Conservation (phyloP, 139 green algal genomes). For the Chlorella sorokiniana region DNA sequence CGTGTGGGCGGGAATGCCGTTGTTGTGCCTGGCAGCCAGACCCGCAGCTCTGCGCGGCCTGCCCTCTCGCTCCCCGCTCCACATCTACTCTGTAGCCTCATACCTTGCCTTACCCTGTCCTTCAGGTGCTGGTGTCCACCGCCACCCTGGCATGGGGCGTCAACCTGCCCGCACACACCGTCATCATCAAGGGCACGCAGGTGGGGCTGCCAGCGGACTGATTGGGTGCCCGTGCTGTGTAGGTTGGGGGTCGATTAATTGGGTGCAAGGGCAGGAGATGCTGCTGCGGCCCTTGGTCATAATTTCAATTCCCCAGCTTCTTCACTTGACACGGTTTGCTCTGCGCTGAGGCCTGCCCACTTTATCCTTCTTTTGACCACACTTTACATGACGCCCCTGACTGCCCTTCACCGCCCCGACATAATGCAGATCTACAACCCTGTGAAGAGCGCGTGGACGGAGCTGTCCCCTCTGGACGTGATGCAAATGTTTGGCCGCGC, state of each 20-base stretch:
- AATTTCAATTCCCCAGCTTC: too few species aligned
- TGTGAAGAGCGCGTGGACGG: conserved; percentile 88
- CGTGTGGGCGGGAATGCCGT: not conserved
- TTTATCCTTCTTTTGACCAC: not conserved
- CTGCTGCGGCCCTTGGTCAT: not conserved
- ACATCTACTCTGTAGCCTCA: not conserved
- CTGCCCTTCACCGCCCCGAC: not conserved
- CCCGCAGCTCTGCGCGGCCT: not conserved
- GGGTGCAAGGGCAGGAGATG: not conserved
- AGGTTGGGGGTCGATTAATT: not conserved
- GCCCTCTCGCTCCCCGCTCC: not conserved
- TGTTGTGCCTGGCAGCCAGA: not conserved
- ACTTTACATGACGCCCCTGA: not conserved
- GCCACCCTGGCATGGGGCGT: conserved; percentile 98
- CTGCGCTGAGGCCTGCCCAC: too few species aligned
- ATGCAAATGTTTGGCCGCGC: conserved; percentile 99
- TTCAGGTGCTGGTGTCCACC: conserved; percentile 95
- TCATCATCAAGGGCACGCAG: conserved; percentile 99
- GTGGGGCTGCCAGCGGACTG: conserved; percentile 41
- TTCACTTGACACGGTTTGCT: too few species aligned
- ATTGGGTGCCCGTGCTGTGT: not conserved
- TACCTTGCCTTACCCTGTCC: not conserved
- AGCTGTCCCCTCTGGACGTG: conserved; percentile 94
- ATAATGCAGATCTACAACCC: conserved; percentile 93
- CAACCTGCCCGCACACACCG: conserved; percentile 98